Conservation (phyloP, 2,329 filamentous ascomycete species). For the Fusarium marasasianum region DNA sequence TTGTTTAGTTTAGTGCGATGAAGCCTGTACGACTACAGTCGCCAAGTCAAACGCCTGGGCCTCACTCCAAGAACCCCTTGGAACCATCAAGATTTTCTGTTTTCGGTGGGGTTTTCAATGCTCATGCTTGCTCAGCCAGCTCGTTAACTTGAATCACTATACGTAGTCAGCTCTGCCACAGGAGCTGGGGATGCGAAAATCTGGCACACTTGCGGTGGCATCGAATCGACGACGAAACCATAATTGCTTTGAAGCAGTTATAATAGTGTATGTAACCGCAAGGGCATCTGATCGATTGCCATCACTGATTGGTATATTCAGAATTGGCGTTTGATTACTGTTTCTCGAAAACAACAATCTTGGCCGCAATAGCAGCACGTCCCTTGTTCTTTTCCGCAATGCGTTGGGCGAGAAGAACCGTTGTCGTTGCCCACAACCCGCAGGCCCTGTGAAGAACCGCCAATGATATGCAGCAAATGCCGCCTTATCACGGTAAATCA, state of each 20-base stretch:
- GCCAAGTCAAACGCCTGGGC: conserved; percentile 42
- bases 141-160: conserved; percentile 16
- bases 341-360: conserved; percentile 15
- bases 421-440: conserved; percentile 21
- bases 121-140: conserved; percentile 4
- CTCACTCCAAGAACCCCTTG: conserved; percentile 28
- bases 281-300: background rate
- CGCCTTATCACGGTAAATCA: conserved; percentile 11
- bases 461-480: conserved; percentile 23
- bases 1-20: conserved; percentile 35
- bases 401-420: conserved; percentile 31
- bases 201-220: conserved; percentile 23
- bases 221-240: conserved; percentile 28
- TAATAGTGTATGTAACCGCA: conserved; percentile 18
- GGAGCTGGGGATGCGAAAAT: background rate
- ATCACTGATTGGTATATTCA: conserved; percentile 24
- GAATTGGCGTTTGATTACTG: conserved; percentile 28
- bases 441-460: conserved; percentile 14
- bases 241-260: conserved; percentile 22
- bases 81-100: conserved; percentile 10
- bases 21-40: conserved; percentile 32
- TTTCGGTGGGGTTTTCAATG: conserved; percentile 15
- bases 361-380: conserved; percentile 9
- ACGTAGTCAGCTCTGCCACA: background rate
- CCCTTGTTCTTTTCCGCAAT: conserved; percentile 9